Evolutionary conservation across 441 rosid genomes (phyloP).

Genomic region (Erodium chrysanthum): DNA sequence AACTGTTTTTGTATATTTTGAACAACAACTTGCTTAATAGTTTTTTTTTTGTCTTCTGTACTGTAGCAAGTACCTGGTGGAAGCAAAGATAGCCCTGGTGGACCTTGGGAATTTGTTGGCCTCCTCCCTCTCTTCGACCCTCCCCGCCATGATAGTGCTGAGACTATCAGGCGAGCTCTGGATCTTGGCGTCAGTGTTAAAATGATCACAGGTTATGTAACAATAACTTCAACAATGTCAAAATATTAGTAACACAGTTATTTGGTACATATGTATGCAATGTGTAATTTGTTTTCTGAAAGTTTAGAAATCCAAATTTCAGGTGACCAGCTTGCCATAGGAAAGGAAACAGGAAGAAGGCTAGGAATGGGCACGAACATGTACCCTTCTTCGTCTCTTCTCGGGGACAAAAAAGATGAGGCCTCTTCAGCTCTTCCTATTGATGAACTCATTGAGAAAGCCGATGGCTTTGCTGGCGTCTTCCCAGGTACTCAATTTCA

Average conservation of each 20-base stretch:
- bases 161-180: neutral
- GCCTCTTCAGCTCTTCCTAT: neutral
- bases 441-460: conserved; percentile 13
- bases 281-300: too few species aligned
- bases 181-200: neutral
- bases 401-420: neutral
- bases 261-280: too few species aligned
- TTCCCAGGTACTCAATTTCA: conserved; percentile 60
- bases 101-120: neutral
- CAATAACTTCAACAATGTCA: too few species aligned
- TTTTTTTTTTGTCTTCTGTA: too few species aligned
- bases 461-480: conserved; percentile 92
- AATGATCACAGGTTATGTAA: neutral
- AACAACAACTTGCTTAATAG: too few species aligned
- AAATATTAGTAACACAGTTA: too few species aligned
- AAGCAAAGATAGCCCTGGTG: neutral
- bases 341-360: neutral
- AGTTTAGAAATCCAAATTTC: too few species aligned
- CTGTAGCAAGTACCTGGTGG: neutral
- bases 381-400: neutral
- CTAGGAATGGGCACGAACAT: neutral
- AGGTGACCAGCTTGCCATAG: neutral
- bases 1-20: too few species aligned
- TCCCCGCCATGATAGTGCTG: neutral
- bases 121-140: neutral